A percentile compares a stretch with the other conserved stretches of the same genome.
Conservation (phyloP, 768 basidiomycete species). For the Suillus hirtellus region DNA sequence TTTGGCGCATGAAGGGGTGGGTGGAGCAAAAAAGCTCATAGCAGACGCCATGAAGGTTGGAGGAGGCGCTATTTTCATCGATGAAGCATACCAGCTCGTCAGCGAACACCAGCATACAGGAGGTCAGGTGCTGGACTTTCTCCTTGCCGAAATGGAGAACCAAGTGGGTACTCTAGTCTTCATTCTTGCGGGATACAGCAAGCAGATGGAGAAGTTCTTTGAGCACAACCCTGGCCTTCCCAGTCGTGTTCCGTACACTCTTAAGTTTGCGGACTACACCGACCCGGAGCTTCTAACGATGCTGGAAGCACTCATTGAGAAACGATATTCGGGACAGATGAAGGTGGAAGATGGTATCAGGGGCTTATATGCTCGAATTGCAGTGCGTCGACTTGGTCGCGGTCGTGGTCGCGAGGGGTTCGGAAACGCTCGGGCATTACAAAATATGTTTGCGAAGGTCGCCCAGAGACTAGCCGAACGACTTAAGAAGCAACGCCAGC, state of each 20-base stretch:
- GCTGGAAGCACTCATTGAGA: conserved; percentile 49
- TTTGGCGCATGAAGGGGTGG: conserved; percentile 57
- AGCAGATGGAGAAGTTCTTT: conserved; percentile 76
- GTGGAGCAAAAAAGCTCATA: conserved; percentile 50
- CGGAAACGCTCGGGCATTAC: conserved; percentile 65
- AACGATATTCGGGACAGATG: conserved; percentile 51
- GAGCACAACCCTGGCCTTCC: conserved; percentile 71
- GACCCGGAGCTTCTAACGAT: conserved; percentile 58
- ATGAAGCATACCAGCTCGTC: conserved; percentile 71
- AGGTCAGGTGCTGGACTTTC: conserved; percentile 62
- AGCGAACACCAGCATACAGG: conserved; percentile 49
- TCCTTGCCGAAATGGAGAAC: conserved; percentile 77
- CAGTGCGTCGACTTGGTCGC: conserved; percentile 60
- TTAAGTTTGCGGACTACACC: conserved; percentile 62
- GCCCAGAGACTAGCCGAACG: conserved; percentile 55
- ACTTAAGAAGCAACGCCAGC: conserved; percentile 40
- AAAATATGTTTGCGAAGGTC: conserved; percentile 49
- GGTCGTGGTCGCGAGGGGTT: conserved; percentile 61
- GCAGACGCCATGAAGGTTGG: conserved; percentile 48
- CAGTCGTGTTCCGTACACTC: conserved; percentile 64
- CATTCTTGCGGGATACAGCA: conserved; percentile 69
- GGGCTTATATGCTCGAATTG: conserved; percentile 58
- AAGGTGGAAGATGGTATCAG: conserved; percentile 51
- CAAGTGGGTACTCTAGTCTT: conserved; percentile 63
- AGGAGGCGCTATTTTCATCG: conserved; percentile 67